Conservation (phyloP, 1,284 basidiomycete genomes). For the Phellinidium pouzarii region DNA sequence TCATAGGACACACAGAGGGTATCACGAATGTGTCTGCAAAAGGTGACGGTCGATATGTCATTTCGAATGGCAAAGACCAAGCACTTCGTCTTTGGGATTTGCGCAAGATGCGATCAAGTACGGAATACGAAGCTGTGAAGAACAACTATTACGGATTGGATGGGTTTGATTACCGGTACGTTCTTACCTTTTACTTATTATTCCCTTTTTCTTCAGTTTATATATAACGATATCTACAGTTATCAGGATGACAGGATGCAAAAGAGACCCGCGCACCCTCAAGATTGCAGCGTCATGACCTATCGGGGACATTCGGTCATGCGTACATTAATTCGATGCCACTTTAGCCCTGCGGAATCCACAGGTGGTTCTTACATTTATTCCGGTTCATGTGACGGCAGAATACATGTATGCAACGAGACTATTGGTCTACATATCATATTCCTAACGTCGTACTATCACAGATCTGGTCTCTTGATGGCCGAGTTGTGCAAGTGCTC, state of each 20-base stretch:
- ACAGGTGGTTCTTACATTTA: slow-evolving; percentile 94
- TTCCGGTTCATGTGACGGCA: slow-evolving; percentile 82
- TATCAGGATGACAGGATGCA: slow-evolving; percentile 64
- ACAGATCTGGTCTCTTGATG: slow-evolving; percentile 94
- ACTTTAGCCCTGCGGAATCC: slow-evolving; percentile 89
- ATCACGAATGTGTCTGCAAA: slow-evolving; percentile 86
- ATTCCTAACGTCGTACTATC: slow-evolving; percentile 6
- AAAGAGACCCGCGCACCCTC: slow-evolving; percentile 58
- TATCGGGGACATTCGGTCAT: slow-evolving; percentile 92
- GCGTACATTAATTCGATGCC: slow-evolving; percentile 89
- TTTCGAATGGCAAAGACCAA: slow-evolving; percentile 98
- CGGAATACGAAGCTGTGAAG: slow-evolving; percentile 57
- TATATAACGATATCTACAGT: slow-evolving; percentile 30
- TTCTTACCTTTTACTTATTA: slow-evolving; percentile 10
- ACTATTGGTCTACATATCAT: slow-evolving; percentile 1
- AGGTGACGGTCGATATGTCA: slow-evolving; percentile 91
- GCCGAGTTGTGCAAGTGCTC: slow-evolving; percentile 74
- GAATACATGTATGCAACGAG: slow-evolving; percentile 59
- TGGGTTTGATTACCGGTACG: slow-evolving; percentile 77
- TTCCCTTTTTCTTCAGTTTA: slow-evolving; percentile 15
- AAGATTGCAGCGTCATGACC: slow-evolving; percentile 93
- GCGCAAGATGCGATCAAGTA: slow-evolving; percentile 79
- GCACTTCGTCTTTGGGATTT: slow-evolving; percentile 90
- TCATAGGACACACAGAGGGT: slow-evolving; percentile 94
- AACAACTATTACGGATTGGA: slow-evolving; percentile 51